Base-by-base conservation (phyloP, 345 rosid genomes). In the Ricinus communis region DNA sequence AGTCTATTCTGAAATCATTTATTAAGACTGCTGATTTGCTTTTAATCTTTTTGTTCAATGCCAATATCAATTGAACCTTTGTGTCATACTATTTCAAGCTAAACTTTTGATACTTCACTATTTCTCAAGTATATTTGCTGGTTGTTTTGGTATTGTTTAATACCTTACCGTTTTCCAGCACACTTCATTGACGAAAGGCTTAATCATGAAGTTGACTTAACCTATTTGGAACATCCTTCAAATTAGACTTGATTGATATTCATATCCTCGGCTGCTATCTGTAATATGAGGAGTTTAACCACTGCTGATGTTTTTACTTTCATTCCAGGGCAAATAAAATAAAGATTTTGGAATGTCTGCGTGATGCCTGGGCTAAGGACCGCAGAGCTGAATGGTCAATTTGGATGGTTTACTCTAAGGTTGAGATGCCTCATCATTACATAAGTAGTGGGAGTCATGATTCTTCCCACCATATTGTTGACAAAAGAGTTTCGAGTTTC, bases 381-480 rank as follows among this genome's bases (percentile, higher is more conserved):
- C 89, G 97, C 47, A 90, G 85, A 81, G 91, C 92, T 65, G 98
- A 91, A 83, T 94, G 98, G 98, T 94, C 98, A 8, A 91, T 90
- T 77, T 91, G 98, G 98, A 91, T 90, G 96, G 92, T 90, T 61
- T 90, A 94, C 79, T 85, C 97, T 16, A 92, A 89, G 72, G 97
- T 90, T 65, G 98, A 95, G 77, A 89, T 95, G 99, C 97, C 97
- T 58, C 96, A 85, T 80, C 97, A 85, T 78, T 92, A 82, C 79
- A 86, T 95, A 66, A 85, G 81, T 73, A 91, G 93, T 69, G 91
- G 91, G 75, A 73, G 62, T 83, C 89, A 87, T 80, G 97, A 89
- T 69, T 43, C 87, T 69, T 58, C 86, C 67, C 79, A 86, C 78
- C 87, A 76, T 54, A 79, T 84, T 59, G 79, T 77, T 22, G 93